phyloP scores from a whole-genome alignment of 768 basidiomycete genomes.

The Boletus vinaceobasis region DNA sequence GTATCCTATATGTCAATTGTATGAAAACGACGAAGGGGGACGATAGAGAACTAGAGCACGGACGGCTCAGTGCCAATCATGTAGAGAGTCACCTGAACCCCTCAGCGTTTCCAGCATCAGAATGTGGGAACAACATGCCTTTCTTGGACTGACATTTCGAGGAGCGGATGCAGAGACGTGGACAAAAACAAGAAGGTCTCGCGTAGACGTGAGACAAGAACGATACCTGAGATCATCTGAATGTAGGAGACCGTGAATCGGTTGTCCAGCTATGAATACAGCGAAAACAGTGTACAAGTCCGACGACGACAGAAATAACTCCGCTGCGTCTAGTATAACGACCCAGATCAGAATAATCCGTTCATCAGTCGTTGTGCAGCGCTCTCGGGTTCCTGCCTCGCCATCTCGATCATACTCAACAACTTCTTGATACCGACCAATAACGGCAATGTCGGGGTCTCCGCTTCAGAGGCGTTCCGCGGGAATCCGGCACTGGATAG shows the following conservation, averaged over 20 bases:
- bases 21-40: not conserved
- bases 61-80: slow-evolving; percentile 2
- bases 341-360: slow-evolving; percentile 45
- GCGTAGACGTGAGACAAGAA: not conserved
- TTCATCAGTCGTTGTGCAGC: slow-evolving; percentile 67
- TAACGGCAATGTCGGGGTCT: slow-evolving; percentile 46
- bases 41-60: not conserved
- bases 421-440: slow-evolving; percentile 94
- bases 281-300: slow-evolving; percentile 2
- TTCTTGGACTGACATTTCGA: slow-evolving; percentile 5
- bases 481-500: slow-evolving; percentile 72
- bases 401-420: slow-evolving; percentile 91
- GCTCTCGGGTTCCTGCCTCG: slow-evolving; percentile 88
- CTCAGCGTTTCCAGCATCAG: slow-evolving; percentile 4
- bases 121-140: slow-evolving; percentile 26
- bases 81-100: slow-evolving; percentile 7
- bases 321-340: not conserved
- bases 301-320: slow-evolving; percentile 6
- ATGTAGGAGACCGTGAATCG: not conserved
- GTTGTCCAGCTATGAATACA: not conserved
- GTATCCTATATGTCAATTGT: not conserved
- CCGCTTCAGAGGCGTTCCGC: slow-evolving; percentile 37
- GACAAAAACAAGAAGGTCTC: not conserved
- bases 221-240: not conserved
- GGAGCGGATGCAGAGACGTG: not conserved